Conservation (phyloP, 768 basidiomycete genomes). For the Lepiota brunneoincarnata region DNA sequence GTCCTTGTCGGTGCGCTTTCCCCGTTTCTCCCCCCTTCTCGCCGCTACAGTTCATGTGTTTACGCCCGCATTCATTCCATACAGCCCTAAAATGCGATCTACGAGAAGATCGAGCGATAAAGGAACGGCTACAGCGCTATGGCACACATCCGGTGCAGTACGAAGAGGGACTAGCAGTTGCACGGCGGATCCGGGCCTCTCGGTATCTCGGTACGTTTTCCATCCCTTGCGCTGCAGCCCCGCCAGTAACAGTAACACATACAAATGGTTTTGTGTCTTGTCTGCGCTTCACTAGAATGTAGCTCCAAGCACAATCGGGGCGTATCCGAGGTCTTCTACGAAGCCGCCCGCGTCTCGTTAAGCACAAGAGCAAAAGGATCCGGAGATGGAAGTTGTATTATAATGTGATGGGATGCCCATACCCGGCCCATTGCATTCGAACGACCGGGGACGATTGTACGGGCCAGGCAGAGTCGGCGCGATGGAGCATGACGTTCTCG, state of each 20-base stretch:
- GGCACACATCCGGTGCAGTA: conserved; percentile 79
- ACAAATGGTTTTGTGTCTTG: too few species aligned
- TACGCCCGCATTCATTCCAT: conserved; percentile 1
- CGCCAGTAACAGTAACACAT: too few species aligned
- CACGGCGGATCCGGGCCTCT: conserved; percentile 87
- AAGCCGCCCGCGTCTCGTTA: conserved; percentile 84
- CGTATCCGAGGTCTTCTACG: conserved; percentile 89
- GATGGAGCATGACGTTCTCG: too few species aligned
- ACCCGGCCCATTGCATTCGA: not conserved
- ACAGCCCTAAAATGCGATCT: conserved; percentile 94
- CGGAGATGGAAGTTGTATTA: conserved; percentile 49
- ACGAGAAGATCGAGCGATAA: conserved; percentile 73
- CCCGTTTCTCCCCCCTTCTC: not conserved
- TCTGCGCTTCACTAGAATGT: conserved; percentile 66
- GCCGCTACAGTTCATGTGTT: not conserved
- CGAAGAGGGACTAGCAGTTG: conserved; percentile 87
- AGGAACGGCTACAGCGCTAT: conserved; percentile 70
- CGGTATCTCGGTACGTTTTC: conserved; percentile 81
- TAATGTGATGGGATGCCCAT: conserved; percentile 45
- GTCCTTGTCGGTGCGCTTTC: conserved; percentile 81
- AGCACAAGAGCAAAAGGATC: conserved; percentile 70
- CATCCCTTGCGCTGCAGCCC: not conserved
- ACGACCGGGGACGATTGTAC: too few species aligned
- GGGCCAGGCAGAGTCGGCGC: too few species aligned
- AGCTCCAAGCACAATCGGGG: conserved; percentile 97